phyloP scores from a whole-genome alignment of 306 rosid genomes.

The Prunus fruticosa region DNA sequence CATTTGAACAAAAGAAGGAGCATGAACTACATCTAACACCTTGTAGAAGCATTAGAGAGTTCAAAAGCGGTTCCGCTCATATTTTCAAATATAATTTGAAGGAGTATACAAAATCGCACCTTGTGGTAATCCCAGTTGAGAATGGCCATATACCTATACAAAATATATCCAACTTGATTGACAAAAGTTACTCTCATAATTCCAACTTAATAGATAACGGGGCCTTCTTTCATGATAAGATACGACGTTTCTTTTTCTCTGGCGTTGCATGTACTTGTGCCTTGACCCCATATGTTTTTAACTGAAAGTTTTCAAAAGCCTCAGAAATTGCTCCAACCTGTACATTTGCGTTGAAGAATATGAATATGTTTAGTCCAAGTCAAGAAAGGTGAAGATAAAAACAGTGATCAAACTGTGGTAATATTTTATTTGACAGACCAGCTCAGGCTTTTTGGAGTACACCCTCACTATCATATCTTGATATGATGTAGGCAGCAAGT shows the following conservation, averaged over 20 bases:
- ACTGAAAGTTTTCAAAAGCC: conserved; percentile 91
- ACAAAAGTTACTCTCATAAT: background rate
- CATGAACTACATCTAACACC: background rate
- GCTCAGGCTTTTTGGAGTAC: conserved; percentile 86
- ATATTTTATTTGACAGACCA: conserved; percentile 52
- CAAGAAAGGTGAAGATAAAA: background rate
- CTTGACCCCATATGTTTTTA: conserved; percentile 78
- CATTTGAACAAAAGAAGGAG: background rate
- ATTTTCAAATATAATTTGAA: too few relatives aligned
- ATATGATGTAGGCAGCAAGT: conserved; percentile 80
- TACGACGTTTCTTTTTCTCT: conserved; percentile 72
- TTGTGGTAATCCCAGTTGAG: background rate
- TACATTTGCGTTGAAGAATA: conserved; percentile 19
- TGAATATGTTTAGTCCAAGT: conserved; percentile 16
- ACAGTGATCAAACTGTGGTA: conserved; percentile 9
- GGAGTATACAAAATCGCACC: background rate
- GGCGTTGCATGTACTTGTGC: conserved; percentile 86
- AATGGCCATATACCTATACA: conserved; percentile 8
- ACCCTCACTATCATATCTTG: conserved; percentile 94
- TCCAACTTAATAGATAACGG: background rate
- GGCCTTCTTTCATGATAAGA: background rate
- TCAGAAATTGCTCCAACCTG: conserved; percentile 83
- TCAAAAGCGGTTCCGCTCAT: background rate
- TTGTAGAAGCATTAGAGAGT: background rate
- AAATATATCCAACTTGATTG: background rate